Evolutionary conservation across 1,284 basidiomycete species (phyloP), one percentile per base, ranked within the genome.

Genomic region (Taiwanofungus camphoratus): DNA sequence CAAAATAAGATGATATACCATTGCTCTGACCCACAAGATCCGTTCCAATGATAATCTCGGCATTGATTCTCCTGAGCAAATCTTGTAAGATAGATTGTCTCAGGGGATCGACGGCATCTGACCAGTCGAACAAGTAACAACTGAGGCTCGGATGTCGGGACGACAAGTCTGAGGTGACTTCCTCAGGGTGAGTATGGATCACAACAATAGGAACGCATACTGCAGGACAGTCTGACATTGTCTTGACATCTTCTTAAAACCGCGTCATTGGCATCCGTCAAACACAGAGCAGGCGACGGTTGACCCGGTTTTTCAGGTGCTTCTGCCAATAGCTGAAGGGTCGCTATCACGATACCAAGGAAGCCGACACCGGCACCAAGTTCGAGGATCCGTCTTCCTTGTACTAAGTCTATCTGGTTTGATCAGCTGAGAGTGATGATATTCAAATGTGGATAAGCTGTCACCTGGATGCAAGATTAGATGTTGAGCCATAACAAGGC

Each of bases 361-460:
- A 87, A 82, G n/a, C 87, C 87, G 2, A 69, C 67, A 1, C 87
- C 87, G 13, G 76, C 79, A 11, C 86, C 87, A 1, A 89, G 67
- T 57, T 90, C 87, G 3, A 90, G 68, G 2, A 87, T 65, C 13
- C 67, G 63, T 50, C 68, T 70, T 8, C 59, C 53, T 29, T 51
- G 47, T 0, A 86, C 64, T 7, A 79, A 43, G 13, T 74, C 84
- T 87, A 49, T 1, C 21, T 23, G 4, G 21, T 23, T 18, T 29
- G 8, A 16, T 41, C 41, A 27, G 39, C 5, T n/a, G 35, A 22
- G 8, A 22, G 32, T 42, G 15, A 23, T 46, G 6, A 13, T 5
- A n/a, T 4, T 30, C 12, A 3, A 19, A 18, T 4, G 5, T 13
- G 16, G n/a, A 11, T 15, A 19, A 29, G 9, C 9, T 38, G 32